Base-by-base conservation (phyloP, 768 basidiomycete genomes). In the Mycena filopes region DNA sequence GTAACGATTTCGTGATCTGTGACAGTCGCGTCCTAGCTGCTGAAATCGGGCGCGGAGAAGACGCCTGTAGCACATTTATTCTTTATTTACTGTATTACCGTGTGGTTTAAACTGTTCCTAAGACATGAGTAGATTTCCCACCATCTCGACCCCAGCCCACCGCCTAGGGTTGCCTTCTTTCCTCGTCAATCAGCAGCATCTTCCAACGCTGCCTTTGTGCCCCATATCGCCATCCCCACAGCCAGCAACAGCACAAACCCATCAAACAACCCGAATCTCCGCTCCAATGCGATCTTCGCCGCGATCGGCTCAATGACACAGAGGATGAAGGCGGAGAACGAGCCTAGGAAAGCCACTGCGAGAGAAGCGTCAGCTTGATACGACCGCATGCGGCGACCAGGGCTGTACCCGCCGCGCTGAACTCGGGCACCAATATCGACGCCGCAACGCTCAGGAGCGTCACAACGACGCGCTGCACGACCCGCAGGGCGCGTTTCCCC, bases 311-410 rank as follows among this genome's bases (percentile, higher is more conserved):
- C 87, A 63, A 94, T 88, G 28, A 93, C 86, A 66, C 91, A 92
- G 25, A 94, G 83, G 71, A 90, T 80, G 69, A 89, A 89, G 0
- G 94, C 92, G 45, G 90, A 89, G 77, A 96, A 95, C n/a, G 94
- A 91, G 7, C 96, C 96, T 51, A 98, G 80, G 77, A 98, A 93
- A 2, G 95, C 93, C 95, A 96, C 67, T 69, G 31, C 26, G 23
- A 15, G 15, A 36, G 10, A 15, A 10, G 23, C 7, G 49, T 40
- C 3, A 33, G 28, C 16, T 23, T 36, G n/a, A n/a, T n/a, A n/a
- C n/a, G n/a, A n/a, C n/a, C n/a, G n/a, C n/a, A n/a, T n/a, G n/a
- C n/a, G n/a, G n/a, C n/a, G n/a, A n/a, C n/a, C n/a, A n/a, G n/a
- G n/a, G n/a, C n/a, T n/a, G n/a, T n/a, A 69, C 67, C 95, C 76